These are phyloP conservation scores for Scleroderma bovista DNA, from an alignment of 768 basidiomycete species.

Conservation along the genomic window DNA sequence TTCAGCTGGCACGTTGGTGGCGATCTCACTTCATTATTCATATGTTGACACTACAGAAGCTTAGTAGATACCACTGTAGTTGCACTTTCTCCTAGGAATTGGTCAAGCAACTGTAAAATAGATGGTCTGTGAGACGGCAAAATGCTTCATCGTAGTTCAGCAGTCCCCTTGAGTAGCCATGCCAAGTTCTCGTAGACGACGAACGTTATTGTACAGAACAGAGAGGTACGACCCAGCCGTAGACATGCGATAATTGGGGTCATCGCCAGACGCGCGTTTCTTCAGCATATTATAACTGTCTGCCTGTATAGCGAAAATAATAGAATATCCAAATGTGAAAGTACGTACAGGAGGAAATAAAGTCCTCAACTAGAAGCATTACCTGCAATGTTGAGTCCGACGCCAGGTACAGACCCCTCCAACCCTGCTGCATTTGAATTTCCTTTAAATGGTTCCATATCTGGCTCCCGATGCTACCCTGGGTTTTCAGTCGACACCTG, in stretches of 20 bases:
- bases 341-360: constrained; percentile 92
- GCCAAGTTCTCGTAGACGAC: constrained; percentile 95
- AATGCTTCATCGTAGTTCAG: constrained; percentile 53
- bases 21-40: too few species aligned
- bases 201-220: constrained; percentile 95
- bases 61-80: too few species aligned
- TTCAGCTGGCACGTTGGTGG: too few species aligned
- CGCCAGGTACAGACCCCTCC: constrained; percentile 82
- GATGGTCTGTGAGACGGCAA: too few species aligned
- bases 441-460: constrained; percentile 73
- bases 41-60: too few species aligned
- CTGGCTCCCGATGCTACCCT: constrained; percentile 58
- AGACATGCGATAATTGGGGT: constrained; percentile 61
- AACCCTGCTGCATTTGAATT: constrained; percentile 72
- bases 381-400: constrained; percentile 87
- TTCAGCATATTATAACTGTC: constrained; percentile 91
- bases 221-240: constrained; percentile 76
- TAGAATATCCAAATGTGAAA: constrained; percentile 1
- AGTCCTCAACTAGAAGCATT: constrained; percentile 97
- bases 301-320: constrained; percentile 1
- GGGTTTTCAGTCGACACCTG: constrained; percentile 75
- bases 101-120: too few species aligned
- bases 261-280: constrained; percentile 64
- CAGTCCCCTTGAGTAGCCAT: constrained; percentile 68
- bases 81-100: too few species aligned